phyloP scores from a whole-genome alignment of 768 basidiomycete species.

The Xanthoconium purpureum region DNA sequence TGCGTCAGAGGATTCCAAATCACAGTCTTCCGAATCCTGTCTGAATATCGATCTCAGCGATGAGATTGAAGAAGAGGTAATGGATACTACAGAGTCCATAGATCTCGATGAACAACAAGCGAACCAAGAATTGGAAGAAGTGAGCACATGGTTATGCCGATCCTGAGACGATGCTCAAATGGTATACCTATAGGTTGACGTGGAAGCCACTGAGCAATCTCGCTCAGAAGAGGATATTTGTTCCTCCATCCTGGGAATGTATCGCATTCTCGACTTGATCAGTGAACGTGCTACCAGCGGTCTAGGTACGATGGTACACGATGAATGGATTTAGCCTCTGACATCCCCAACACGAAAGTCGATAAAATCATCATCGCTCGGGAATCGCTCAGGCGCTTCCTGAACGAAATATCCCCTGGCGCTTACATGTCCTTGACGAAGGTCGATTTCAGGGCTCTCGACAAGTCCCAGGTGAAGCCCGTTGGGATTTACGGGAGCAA shows the following conservation, averaged over 20 bases:
- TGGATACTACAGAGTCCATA: conserved; percentile 11
- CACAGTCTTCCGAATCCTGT: conserved; percentile 21
- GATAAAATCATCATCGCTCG: conserved; percentile 64
- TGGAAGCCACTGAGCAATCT: conserved; percentile 8
- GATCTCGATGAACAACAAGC: conserved; percentile 12
- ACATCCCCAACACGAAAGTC: conserved; percentile 37
- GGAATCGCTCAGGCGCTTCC: conserved; percentile 44
- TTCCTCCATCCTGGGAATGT: conserved; percentile 42
- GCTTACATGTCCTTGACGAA: conserved; percentile 54
- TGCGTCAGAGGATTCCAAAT: conserved; percentile 10
- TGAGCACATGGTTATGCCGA: neutral
- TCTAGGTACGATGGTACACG: conserved; percentile 38
- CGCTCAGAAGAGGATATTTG: conserved; percentile 23
- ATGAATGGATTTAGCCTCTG: neutral
- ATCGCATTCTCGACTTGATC: conserved; percentile 53
- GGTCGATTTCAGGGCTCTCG: conserved; percentile 55
- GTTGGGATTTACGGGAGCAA: conserved; percentile 58
- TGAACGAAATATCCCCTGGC: conserved; percentile 47
- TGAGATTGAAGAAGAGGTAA: conserved; percentile 15
- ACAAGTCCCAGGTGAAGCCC: conserved; percentile 43
- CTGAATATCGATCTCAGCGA: conserved; percentile 14
- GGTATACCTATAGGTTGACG: conserved; percentile 16
- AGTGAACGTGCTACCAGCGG: conserved; percentile 49
- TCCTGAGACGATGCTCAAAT: neutral
- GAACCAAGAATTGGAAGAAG: conserved; percentile 15